Evolutionary conservation across 495 filamentous ascomycete species (phyloP).

Genomic region (Neurospora intermedia): DNA sequence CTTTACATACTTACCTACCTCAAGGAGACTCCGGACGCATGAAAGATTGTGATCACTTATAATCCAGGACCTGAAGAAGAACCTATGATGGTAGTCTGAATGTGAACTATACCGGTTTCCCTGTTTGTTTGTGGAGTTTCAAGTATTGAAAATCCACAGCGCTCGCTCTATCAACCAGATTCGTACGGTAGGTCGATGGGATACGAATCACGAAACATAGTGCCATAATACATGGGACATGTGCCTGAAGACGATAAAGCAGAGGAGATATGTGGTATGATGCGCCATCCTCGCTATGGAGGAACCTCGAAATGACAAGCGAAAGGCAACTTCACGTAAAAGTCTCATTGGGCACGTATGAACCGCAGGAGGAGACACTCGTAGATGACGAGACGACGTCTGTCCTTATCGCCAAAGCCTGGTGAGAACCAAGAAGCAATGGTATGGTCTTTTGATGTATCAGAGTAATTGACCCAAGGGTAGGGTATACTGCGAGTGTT

Average conservation of each 20-base stretch:
- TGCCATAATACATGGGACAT: neutral
- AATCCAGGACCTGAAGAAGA: neutral
- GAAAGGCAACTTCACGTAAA: neutral
- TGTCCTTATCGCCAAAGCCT: neutral
- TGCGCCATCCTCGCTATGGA: no score
- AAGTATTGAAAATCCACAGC: neutral
- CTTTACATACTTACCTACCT: no score
- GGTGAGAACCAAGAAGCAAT: no score
- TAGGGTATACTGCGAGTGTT: no score
- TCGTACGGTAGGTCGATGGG: neutral
- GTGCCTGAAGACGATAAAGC: no score
- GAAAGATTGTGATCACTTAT: neutral
- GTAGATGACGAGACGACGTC: neutral
- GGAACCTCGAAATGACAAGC: no score
- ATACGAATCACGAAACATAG: neutral
- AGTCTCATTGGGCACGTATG: neutral
- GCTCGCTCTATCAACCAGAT: neutral
- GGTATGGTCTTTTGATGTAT: no score
- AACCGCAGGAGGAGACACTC: neutral
- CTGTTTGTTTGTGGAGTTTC: neutral
- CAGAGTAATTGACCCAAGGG: no score
- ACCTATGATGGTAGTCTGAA: neutral
- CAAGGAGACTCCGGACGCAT: neutral
- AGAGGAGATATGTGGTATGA: no score
- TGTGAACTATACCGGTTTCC: neutral